Conservation (phyloP, 768 basidiomycete genomes). For the Lactarius quietus region DNA sequence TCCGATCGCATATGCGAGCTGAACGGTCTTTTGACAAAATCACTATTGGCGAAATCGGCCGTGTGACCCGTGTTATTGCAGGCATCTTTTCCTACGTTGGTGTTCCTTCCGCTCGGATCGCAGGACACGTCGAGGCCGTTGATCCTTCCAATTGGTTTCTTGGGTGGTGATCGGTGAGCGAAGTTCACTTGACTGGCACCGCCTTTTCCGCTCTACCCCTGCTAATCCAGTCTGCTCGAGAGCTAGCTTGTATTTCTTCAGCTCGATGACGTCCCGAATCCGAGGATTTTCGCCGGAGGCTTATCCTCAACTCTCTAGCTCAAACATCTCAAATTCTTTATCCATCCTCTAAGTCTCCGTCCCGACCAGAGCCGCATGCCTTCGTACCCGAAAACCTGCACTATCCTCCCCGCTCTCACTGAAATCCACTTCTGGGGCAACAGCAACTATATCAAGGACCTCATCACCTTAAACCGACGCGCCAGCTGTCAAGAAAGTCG, state of each 20-base stretch:
- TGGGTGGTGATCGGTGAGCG: neutral
- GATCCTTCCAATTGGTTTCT: neutral
- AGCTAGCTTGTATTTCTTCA: neutral
- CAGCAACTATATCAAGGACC: neutral
- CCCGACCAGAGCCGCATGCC: too few species aligned
- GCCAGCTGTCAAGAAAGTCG: neutral
- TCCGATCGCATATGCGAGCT: neutral
- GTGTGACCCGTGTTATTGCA: neutral
- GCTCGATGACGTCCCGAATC: neutral
- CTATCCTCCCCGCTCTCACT: neutral
- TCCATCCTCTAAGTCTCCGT: neutral
- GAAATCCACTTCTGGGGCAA: neutral
- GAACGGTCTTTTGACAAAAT: neutral
- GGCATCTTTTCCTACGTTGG: neutral
- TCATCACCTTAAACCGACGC: neutral
- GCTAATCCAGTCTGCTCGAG: conserved; percentile 2
- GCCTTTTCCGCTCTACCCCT: conserved; percentile 4
- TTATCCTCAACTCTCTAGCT: neutral
- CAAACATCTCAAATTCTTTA: neutral
- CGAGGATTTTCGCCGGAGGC: neutral
- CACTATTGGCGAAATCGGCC: neutral
- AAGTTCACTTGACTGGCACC: neutral
- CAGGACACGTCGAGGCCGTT: neutral
- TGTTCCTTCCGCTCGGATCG: neutral
- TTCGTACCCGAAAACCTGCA: too few species aligned